These are phyloP conservation scores for Phalaenopsis equestris DNA, from an alignment of 106 monocot species.

Conservation along the genomic window DNA sequence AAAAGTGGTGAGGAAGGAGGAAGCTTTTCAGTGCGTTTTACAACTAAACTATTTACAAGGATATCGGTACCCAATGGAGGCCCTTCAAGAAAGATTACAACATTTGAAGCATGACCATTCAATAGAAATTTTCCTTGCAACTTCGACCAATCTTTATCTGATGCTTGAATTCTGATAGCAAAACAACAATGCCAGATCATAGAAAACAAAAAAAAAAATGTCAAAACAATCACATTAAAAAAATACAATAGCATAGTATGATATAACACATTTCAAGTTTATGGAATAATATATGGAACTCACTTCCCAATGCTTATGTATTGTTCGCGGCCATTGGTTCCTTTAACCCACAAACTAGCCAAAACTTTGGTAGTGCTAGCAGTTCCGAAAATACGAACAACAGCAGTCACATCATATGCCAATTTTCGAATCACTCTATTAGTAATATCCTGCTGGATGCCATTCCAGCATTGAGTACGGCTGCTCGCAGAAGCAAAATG, in stretches of 20 bases:
- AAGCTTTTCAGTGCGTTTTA: conserved; percentile 66
- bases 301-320: conserved; percentile 61
- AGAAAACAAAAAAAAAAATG: not conserved
- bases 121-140: conserved; percentile 86
- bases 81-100: conserved; percentile 72
- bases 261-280: too few relatives aligned
- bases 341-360: conserved; percentile 44
- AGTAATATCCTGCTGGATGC: conserved; percentile 58
- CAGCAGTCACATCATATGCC: conserved; percentile 39
- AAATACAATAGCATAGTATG: not conserved
- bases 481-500: conserved; percentile 48
- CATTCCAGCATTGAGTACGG: conserved; percentile 66
- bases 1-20: conserved; percentile 39
- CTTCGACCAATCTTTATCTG: conserved; percentile 78
- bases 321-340: conserved; percentile 45
- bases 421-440: conserved; percentile 32
- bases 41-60: conserved; percentile 61
- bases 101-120: conserved; percentile 58
- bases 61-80: conserved; percentile 73
- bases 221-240: not conserved
- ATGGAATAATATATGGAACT: conserved; percentile 13
- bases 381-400: conserved; percentile 43
- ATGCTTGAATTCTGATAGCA: conserved; percentile 44
- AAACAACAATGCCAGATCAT: not conserved
- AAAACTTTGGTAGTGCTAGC: conserved; percentile 25